A percentile compares a stretch with the other conserved stretches of the same genome.
These are phyloP conservation scores for Beauveria medogensis DNA, from an alignment of 2,329 filamentous ascomycete genomes.

Conservation along the genomic window DNA sequence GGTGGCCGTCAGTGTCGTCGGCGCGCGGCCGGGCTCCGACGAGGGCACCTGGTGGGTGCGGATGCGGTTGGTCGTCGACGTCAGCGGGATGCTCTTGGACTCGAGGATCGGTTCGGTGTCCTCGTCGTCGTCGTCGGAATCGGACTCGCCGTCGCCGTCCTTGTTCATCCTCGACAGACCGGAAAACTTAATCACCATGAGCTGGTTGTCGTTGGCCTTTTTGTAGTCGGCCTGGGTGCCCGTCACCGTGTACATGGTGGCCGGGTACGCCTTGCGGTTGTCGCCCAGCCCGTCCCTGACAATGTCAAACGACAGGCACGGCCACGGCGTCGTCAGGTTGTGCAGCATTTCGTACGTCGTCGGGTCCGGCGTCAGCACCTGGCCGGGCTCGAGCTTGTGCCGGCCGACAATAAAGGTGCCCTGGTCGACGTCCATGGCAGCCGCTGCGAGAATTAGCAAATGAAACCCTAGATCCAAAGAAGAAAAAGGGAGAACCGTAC, in stretches of 20 bases:
- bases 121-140: slow-evolving; percentile 63
- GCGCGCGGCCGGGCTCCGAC: slow-evolving; percentile 60
- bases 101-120: slow-evolving; percentile 84
- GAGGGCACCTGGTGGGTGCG: slow-evolving; percentile 74
- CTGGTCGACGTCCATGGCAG: slow-evolving; percentile 85
- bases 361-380: slow-evolving; percentile 83
- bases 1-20: slow-evolving; percentile 76
- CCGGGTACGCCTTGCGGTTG: slow-evolving; percentile 85
- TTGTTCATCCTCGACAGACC: slow-evolving; percentile 81
- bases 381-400: slow-evolving; percentile 81
- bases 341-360: slow-evolving; percentile 98
- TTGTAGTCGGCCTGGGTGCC: slow-evolving; percentile 82
- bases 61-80: slow-evolving; percentile 87
- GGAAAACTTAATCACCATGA: slow-evolving; percentile 95
- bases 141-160: slow-evolving; percentile 53
- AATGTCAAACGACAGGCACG: slow-evolving; percentile 93
- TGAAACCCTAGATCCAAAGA: slow-evolving; percentile 18
- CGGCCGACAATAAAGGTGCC: slow-evolving; percentile 93
- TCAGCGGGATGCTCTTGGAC: slow-evolving; percentile 78
- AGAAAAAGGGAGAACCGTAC: slow-evolving; percentile 26
- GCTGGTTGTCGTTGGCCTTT: slow-evolving; percentile 75
- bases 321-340: slow-evolving; percentile 88
- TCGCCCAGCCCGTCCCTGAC: slow-evolving; percentile 79
- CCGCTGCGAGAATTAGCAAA: slow-evolving; percentile 8
- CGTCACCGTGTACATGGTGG: slow-evolving; percentile 88